Evolutionary conservation across 306 rosid genomes (phyloP), one percentile per base, ranked within the genome.

Genomic region (Cicer pinnatifidum): DNA sequence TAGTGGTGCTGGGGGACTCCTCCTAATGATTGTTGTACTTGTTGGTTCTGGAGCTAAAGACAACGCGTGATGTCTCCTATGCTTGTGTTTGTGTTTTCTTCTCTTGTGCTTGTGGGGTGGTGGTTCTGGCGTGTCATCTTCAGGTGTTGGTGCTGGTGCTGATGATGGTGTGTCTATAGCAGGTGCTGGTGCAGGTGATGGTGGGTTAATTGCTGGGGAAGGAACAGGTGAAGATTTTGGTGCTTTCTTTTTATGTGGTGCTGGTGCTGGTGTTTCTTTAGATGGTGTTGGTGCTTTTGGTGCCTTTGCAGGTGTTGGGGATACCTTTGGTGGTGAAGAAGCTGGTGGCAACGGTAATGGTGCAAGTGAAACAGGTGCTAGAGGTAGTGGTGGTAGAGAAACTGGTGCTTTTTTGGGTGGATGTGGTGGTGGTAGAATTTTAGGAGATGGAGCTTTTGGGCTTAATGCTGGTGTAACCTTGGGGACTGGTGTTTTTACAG

Each of bases 1-100:
- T 28, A 93, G 88, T 41, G 98, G 98, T 10, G 98, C 98, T 23
- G 98, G 98, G 16, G 98, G 98, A 77, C 98, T 93, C 50, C 58
- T 75, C 15, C 61, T 62, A 12, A 75, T 52, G 9, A 72, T 11
- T 0, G 86, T 81, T 1, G 88, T 80, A 6, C 86, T 81, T 1
- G 88, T 83, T 5, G 91, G 91, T 8, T 88, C 89, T 7, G 96
- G 89, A 50, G 84, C 92, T 7, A 79, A 88, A 75, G 80, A 45
- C 1, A 33, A 5, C 13, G 90, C 81, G 1, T 88, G 90, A 65
- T 88, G 90, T 33, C 72, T 87, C 84, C 81, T 73, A 68, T 41
- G 69, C 13, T 82, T 66, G 7, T 67, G 85, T 82, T 85, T 92
- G 83, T 88, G 90, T 39, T 62, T 81, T 45, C 82, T 84, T 56